Evolutionary conservation across 2,329 filamentous ascomycete genomes (phyloP), one percentile per base, ranked within the genome.

Genomic region (Arthrobotrys megalospora): DNA sequence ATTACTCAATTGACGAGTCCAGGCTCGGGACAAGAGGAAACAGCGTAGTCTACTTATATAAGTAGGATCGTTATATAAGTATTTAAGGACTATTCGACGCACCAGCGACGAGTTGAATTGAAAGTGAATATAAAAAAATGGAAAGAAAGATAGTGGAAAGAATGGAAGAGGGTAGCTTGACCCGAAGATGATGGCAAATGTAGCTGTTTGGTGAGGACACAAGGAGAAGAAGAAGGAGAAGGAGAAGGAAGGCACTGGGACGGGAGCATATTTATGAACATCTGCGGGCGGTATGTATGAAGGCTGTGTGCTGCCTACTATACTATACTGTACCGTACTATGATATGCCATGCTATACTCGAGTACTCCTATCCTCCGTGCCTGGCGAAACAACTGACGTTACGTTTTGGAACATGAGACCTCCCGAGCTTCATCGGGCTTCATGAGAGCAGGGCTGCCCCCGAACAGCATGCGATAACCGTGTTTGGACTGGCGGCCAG

Each of bases 91-190:
- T 47, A 50, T 65, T 68, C 67, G 75, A 78, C 75, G 75, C 75
- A 64, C 75, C 75, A 72, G 75, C 75, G 75, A 78, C 75, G 75
- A 72, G 45, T 58, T 45, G 67, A 78, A 78, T 62, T 47, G 75
- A 78, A 72, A 47, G 21, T 12, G 8, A 21, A 24, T 48, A 28
- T 14, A 28, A 21, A 50, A 58, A 41, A 14, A 55, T 24, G 16
- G 36, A 63, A 53, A 16, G 16, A 32, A 50, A 58, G 55, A 43
- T 60, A 8, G 55, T n/a, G 16, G 62, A 77, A 77, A 70, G 73
- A 77, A 77, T 62, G 73, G 58, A 77, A 71, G 55, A 77, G 73
- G 73, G 65, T 58, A 70, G 62, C 47, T 64, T 50, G 55, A 72
- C 67, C 67, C 62, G 45, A 41, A 58, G 62, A 41, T 65, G 75